Evolutionary conservation across 257 asterid species (phyloP), one percentile per base, ranked within the genome.

Genomic region (Gentiana macrophylla): DNA sequence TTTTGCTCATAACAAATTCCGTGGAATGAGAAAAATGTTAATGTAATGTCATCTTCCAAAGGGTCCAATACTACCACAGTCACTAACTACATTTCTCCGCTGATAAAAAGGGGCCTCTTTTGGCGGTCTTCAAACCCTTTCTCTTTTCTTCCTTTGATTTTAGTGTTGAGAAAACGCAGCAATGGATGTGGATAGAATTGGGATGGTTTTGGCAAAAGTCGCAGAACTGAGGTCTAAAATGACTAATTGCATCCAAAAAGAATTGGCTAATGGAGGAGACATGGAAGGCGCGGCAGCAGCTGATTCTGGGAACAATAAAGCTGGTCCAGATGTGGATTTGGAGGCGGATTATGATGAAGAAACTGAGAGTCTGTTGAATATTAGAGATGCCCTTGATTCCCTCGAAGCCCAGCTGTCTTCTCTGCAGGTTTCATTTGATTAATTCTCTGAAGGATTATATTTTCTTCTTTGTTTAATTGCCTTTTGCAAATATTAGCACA

Each of bases 331-430:
- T 32, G 48, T 49, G 36, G 64, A 15, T 12, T 68, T 43, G 15
- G 72, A 35, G 1, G 66, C 57, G 1, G 73, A 60, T 1, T 59
- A 47, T 44, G 78, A 74, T 9, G 85, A 75, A 12, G 94, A 77
- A 57, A 69, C 77, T 0, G 87, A 89, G 58, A 74, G 69, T 52
- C 89, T 89, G 70, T 72, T 80, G 55, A 73, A 67, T 69, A 81
- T 89, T 55, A 69, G 78, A 65, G 95, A 86, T 53, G 95, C 97
- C 10, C 92, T 89, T 55, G 89, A 83, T 53, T 78, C 92, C 57
- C 94, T 89, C 46, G 93, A 89, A 69, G 84, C 70, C 1, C 97
- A 81, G 64, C 76, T 89, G 3, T 80, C 94, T 59, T 82, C 93
- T 67, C 74, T 89, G 70, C 83, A 73, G 83, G 83, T 77, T 37